Base-by-base conservation (phyloP, 768 basidiomycete species). In the Lanmaoa pseudosensibilis region DNA sequence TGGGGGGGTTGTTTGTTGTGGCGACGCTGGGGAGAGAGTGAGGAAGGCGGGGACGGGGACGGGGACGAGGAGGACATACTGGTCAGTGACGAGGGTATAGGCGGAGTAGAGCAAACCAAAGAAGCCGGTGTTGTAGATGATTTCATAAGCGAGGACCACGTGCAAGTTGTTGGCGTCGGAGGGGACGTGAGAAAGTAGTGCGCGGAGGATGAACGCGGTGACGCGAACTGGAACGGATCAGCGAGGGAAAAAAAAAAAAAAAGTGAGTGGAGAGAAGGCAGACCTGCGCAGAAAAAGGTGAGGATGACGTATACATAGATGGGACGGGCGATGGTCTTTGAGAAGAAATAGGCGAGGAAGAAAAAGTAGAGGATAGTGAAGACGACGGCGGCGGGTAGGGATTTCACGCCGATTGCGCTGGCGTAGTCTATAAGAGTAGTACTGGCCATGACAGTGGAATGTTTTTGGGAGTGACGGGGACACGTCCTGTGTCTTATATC, bases 101-200 rank as follows among this genome's bases (percentile, higher is more conserved):
- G 67, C 65, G 0, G 70, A 74, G 59, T 66, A 68, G 44, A 68
- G 51, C 1, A 68, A 12, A 46, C 67, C 60, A 33, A 72, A 75
- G 68, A 75, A 73, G 30, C 72, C 73, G 1, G 61, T 63, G 58
- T 69, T 73, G 62, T 74, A 74, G 18, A 75, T 39, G 53, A 74
- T 64, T 52, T 64, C 54, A 19, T 69, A 67, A 16, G 74, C 67
- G 30, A 74, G 50, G 23, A 72, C 27, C 11, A 69, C 11, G 46
- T 64, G 32, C 33, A 64, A 0, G 21, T 69, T 64, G 23, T 70
- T 13, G 1, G 59, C 67, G 7, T 67, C 70, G 23, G 65, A 33
- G 1, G 56, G 13, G 7, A 61, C 67, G 40, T 30, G 13, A 5
- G 64, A 38, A 8, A 68, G 57, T 19, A 63, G 2, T 0, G 59